Conservation (phyloP, 768 basidiomycete species). For the Collybia nuda region DNA sequence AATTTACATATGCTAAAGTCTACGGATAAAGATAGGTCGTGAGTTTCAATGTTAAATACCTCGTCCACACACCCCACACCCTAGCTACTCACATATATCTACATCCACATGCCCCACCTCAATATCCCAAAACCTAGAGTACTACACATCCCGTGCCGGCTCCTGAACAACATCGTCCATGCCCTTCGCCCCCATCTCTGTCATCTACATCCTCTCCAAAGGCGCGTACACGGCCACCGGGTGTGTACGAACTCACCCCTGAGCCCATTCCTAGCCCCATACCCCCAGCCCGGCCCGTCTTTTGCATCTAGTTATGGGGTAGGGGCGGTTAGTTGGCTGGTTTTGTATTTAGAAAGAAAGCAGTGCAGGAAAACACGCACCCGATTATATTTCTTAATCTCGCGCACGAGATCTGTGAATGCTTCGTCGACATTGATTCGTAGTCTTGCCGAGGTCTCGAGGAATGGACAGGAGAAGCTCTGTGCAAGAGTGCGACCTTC, state of each 20-base stretch:
- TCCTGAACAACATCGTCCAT: slow-evolving; percentile 59
- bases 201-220: slow-evolving; percentile 44
- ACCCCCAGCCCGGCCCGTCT: slow-evolving; percentile 65
- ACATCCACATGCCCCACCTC: too few relatives aligned
- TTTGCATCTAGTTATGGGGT: slow-evolving; percentile 55
- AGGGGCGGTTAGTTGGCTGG: background rate
- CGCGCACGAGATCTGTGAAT: slow-evolving; percentile 88
- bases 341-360: background rate
- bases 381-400: slow-evolving; percentile 93
- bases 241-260: too few relatives aligned
- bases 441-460: slow-evolving; percentile 95
- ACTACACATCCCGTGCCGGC: slow-evolving; percentile 56
- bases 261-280: slow-evolving; percentile 33
- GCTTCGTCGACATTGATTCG: slow-evolving; percentile 96
- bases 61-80: too few relatives aligned
- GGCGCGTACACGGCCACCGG: slow-evolving; percentile 39
- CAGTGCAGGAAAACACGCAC: slow-evolving; percentile 34
- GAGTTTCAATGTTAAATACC: too few relatives aligned
- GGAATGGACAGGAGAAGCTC: slow-evolving; percentile 90
- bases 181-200: slow-evolving; percentile 47
- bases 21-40: too few relatives aligned
- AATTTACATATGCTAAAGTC: too few relatives aligned
- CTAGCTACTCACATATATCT: too few relatives aligned
- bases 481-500: slow-evolving; percentile 98
- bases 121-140: slow-evolving; percentile 26